Evolutionary conservation across 176 grass and related monocot genomes (phyloP).

Genomic region (Hordeum vulgare): MorexV3_pseudomolecules_assembly NC_058523.1:142411015-142411514

Average conservation of each 20-base stretch:
- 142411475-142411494: neutral
- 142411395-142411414: neutral
- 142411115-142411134: too few relatives aligned
- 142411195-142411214: conserved; percentile 18
- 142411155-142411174: neutral
- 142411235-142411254: conserved; percentile 64
- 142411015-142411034: too few relatives aligned
- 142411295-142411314: too few relatives aligned
- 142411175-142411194: conserved; percentile 13
- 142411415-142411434: neutral
- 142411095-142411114: too few relatives aligned
- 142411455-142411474: neutral
- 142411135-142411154: neutral
- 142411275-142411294: too few relatives aligned
- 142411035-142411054: too few relatives aligned
- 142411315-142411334: neutral
- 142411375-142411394: neutral
- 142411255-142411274: neutral
- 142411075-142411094: too few relatives aligned
- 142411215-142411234: conserved; percentile 44
- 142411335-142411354: neutral
- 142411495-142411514: neutral
- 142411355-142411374: neutral
- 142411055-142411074: too few relatives aligned
- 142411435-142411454: neutral